Base-by-base conservation (phyloP, 768 basidiomycete genomes). In the Termitomyces sp. region DNA sequence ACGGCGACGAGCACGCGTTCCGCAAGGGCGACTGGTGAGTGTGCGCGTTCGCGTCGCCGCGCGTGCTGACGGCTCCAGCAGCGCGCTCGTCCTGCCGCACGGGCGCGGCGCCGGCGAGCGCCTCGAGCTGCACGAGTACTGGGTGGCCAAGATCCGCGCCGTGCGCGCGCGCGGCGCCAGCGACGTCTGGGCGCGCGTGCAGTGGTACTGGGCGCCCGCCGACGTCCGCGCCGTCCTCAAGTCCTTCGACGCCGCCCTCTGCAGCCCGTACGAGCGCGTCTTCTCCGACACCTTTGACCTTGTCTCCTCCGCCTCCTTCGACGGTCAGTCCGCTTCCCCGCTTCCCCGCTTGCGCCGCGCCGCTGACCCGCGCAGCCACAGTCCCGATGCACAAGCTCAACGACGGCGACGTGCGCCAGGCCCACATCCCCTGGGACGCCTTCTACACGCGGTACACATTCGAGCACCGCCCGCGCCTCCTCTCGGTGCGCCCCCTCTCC, bases 151-250 rank as follows among this genome's bases (percentile, higher is more conserved):
- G 51, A 79, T 85, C 1, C 71, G 64, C 16, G 79, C 78, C 8
- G 82, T 85, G 20, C 70, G 79, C 13, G 72, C 72, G 3, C 55
- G 65, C 56, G 59, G 50, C 44, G 64, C 54, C 10, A 63, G 60
- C 8, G 67, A 72, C 5, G 68, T 80, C 0, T 85, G 81, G 81
- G 74, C 71, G 0, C 66, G 60, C 10, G 75, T 86, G 0, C 75
- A 80, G 49, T 87, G 85, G 85, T 84, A 70, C 49, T 87, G 81
- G 67, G 73, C 77, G 1, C 73, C 75, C 0, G 50, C 69, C n/a
- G 85, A 87, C 36, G 77, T 81, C 9, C 26, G n/a, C n/a, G 13
- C 37, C 2, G 5, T 52, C 12, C 39, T 18, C 3, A n/a, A n/a
- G n/a, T 29, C 37, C 24, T 52, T 52, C 53, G 70, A 80, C 44